Base-by-base conservation (phyloP, 2,329 filamentous ascomycete species). In the Hyphodiscus sp. region DNA sequence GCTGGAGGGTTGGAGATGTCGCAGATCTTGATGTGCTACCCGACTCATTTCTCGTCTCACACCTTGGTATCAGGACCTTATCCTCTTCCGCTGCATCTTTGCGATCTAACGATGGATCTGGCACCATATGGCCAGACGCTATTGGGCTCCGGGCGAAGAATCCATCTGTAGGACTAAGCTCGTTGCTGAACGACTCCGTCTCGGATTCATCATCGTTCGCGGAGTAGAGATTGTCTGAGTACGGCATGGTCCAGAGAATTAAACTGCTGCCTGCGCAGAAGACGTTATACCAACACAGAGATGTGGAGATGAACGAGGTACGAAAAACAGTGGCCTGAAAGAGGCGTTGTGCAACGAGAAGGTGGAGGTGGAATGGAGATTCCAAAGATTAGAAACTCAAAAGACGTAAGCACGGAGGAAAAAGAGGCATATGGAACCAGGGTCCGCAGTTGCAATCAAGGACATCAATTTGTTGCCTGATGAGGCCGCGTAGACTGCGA, bases 111-210 rank as follows among this genome's bases (percentile, higher is more conserved):
- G 59, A 57, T 38, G 61, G 63, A 51, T 64, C 62, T n/a, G 56
- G 59, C 7, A 64, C 60, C 54, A 64, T 61, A 15, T 49, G 45
- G 29, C 54, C 50, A 46, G 50, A 44, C 19, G 57, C 49, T 30
- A 57, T 51, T 18, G 58, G 52, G 38, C 50, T 50, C n/a, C 50
- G 57, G 51, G 57, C 55, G 53, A 68, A 68, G 54, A 67, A 67
- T 20, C 66, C 64, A 63, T 67, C 60, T 15, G 58, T 53, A 11
- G 66, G 66, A 42, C 57, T 62, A 13, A 67, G 54, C 20, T 62
- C 61, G 20, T 66, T 57, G 52, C 61, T 65, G 48, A 64, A 61
- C 42, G 62, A 64, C 41, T 65, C 61, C 20, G 23, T 45, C 42
- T 63, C 61, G 2, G 56, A 53, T 49, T 61, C 59, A 11, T 23